Percentiles rank a stretch among this genome's conserved stretches.
Evolutionary conservation across 1,139 yeast genomes (phyloP).

Genomic region (Candida frijolesensis): DNA sequence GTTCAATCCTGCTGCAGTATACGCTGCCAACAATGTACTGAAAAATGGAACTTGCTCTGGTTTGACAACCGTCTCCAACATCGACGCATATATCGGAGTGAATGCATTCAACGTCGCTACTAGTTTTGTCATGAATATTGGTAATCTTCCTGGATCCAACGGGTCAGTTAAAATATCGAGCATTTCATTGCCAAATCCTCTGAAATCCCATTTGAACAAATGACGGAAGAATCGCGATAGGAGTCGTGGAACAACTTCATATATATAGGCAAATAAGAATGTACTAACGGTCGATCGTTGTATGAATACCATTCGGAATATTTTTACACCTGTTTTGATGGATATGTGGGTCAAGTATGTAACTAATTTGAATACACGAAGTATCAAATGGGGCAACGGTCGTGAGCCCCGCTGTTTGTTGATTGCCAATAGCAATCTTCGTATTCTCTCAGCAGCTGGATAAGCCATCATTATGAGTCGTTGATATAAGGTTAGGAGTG

Average conservation of each 20-base stretch:
- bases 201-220: constrained; percentile 17
- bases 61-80: constrained; percentile 8
- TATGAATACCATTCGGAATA: constrained; percentile 10
- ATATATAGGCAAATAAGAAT: constrained; percentile 38
- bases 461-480: neutral
- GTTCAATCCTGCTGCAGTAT: constrained; percentile 22
- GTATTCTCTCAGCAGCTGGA: neutral
- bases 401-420: neutral
- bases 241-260: constrained; percentile 35
- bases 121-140: constrained; percentile 27
- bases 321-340: neutral
- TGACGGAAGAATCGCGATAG: constrained; percentile 22
- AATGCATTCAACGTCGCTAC: constrained; percentile 22
- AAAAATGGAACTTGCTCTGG: constrained; percentile 5
- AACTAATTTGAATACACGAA: neutral
- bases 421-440: neutral
- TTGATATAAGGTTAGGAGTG: neutral
- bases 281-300: constrained; percentile 24
- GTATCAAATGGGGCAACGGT: neutral
- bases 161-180: constrained; percentile 23
- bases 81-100: constrained; percentile 15
- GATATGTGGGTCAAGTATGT: constrained; percentile 1
- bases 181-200: constrained; percentile 14
- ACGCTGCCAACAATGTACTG: constrained; percentile 17
- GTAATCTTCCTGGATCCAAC: constrained; percentile 31